A percentile compares a stretch with the other conserved stretches of the same genome.
Evolutionary conservation across 2,329 filamentous ascomycete genomes (phyloP).

Genomic region (Venturia aucupariae): DNA sequence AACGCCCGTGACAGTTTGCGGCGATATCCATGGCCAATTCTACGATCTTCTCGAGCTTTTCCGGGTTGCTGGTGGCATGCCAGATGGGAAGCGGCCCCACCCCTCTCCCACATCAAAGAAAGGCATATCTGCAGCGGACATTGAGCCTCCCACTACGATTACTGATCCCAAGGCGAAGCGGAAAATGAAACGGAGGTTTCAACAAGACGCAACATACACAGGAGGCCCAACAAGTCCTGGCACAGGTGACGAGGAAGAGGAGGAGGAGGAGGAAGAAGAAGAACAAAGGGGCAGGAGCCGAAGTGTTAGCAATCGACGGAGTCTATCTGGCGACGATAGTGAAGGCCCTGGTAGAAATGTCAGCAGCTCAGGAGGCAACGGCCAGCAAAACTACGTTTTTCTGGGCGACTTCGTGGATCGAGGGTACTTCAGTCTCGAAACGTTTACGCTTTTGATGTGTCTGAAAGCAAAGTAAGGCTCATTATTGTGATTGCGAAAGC

Average conservation of each 20-base stretch:
- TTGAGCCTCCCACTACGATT: slow-evolving; percentile 84
- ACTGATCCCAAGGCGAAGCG: slow-evolving; percentile 79
- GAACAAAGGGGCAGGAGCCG: slow-evolving; percentile 38
- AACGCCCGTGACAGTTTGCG: slow-evolving; percentile 92
- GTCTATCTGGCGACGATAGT: slow-evolving; percentile 31
- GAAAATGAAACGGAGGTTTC: slow-evolving; percentile 59
- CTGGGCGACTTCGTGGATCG: slow-evolving; percentile 66
- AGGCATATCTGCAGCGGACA: slow-evolving; percentile 72
- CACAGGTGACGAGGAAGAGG: slow-evolving; percentile 36
- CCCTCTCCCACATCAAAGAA: slow-evolving; percentile 39
- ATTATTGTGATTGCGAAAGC: neutral
- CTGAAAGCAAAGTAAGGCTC: slow-evolving; percentile 56
- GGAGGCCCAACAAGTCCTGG: slow-evolving; percentile 40
- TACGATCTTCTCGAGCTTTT: slow-evolving; percentile 97
- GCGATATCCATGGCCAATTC: slow-evolving; percentile 97
- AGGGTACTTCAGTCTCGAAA: slow-evolving; percentile 66
- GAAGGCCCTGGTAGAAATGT: slow-evolving; percentile 29
- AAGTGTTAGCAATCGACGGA: slow-evolving; percentile 29
- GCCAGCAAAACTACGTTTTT: slow-evolving; percentile 63
- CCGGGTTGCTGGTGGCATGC: slow-evolving; percentile 93
- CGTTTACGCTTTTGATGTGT: slow-evolving; percentile 63
- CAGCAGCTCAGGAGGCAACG: slow-evolving; percentile 37
- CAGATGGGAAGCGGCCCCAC: slow-evolving; percentile 61
- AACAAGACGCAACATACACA: slow-evolving; percentile 43
- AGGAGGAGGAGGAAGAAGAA: slow-evolving; percentile 41